Conservation (phyloP, 805 yeast species). For the Pichia rugopelliculosa region DNA sequence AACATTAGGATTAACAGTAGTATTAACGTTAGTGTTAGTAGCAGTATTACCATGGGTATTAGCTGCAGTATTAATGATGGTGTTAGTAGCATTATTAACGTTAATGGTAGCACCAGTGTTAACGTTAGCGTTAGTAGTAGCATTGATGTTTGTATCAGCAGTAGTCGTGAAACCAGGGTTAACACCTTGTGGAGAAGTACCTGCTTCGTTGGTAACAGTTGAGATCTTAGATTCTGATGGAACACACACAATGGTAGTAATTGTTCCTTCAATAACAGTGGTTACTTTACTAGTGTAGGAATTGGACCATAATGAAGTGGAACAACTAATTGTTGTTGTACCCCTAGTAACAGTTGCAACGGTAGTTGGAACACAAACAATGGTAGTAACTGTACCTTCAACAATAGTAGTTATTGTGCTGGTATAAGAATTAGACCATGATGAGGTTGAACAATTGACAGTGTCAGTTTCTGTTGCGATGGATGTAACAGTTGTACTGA, state of each 20-base stretch:
- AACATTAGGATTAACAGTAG: background rate
- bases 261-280: background rate
- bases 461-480: background rate
- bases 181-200: background rate
- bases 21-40: background rate
- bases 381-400: background rate
- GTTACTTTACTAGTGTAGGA: background rate
- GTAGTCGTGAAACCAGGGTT: background rate
- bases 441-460: background rate
- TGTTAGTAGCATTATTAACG: background rate
- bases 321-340: background rate
- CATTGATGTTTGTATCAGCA: background rate
- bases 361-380: background rate
- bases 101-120: background rate
- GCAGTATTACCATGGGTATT: background rate
- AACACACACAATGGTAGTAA: background rate
- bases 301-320: background rate
- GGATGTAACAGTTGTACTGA: background rate
- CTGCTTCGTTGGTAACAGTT: background rate
- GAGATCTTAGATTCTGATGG: background rate
- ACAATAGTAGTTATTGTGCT: background rate
- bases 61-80: background rate
- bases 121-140: background rate
- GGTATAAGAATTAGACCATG: background rate
- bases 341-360: background rate